phyloP scores from a whole-genome alignment of 768 basidiomycete species.

The Lactifluus pinguis region DNA sequence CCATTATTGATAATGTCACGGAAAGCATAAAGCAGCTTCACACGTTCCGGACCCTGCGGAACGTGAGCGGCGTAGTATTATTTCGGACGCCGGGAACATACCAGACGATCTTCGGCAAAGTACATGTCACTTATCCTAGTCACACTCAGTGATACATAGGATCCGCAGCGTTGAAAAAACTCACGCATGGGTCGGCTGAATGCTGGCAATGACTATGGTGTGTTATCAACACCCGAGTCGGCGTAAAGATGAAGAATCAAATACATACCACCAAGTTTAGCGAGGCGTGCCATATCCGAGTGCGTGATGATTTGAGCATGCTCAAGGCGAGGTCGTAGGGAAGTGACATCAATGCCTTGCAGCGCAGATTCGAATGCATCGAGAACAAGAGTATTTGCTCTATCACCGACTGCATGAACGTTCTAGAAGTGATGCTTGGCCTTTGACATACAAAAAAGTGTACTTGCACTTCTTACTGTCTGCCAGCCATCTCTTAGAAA shows the following conservation, averaged over 20 bases:
- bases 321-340: conserved; percentile 72
- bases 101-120: conserved; percentile 77
- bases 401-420: conserved; percentile 81
- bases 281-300: conserved; percentile 69
- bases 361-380: conserved; percentile 73
- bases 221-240: neutral
- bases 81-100: conserved; percentile 27
- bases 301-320: conserved; percentile 82
- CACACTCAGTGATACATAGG: neutral
- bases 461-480: conserved; percentile 46
- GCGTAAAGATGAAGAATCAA: neutral
- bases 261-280: conserved; percentile 63
- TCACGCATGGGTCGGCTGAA: conserved; percentile 85
- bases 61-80: conserved; percentile 3
- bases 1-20: conserved; percentile 57
- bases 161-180: conserved; percentile 24
- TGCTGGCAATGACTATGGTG: conserved; percentile 69
- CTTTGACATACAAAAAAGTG: neutral
- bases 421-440: conserved; percentile 40
- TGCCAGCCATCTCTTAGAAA: conserved; percentile 84
- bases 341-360: conserved; percentile 48
- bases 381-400: conserved; percentile 75
- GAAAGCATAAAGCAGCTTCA: conserved; percentile 85
- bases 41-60: conserved; percentile 66
- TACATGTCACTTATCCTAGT: conserved; percentile 77